A percentile compares a stretch with the other conserved stretches of the same genome.
phyloP scores from a whole-genome alignment of 2,329 filamentous ascomycete species.

The Fusarium sp. region DNA sequence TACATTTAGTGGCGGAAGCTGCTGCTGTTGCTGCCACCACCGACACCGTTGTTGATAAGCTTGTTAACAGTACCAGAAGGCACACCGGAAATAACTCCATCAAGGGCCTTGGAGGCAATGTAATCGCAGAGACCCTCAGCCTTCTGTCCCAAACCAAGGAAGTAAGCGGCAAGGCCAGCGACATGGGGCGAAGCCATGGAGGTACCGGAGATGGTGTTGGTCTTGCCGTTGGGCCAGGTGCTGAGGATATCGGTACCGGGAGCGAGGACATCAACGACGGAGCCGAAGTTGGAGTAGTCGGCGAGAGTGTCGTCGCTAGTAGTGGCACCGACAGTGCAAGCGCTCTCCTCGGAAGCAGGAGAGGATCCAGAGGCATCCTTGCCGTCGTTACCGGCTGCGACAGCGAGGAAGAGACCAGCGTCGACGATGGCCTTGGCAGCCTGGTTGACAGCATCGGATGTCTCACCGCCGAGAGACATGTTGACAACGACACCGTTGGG shows the following conservation, averaged over 20 bases:
- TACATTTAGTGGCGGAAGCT: neutral
- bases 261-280: constrained; percentile 60
- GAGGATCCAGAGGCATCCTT: constrained; percentile 55
- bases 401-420: constrained; percentile 61
- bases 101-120: constrained; percentile 25
- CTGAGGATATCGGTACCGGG: constrained; percentile 58
- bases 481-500: constrained; percentile 60
- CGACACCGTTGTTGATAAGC: constrained; percentile 33
- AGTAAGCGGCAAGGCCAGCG: constrained; percentile 54
- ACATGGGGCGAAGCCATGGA: constrained; percentile 57
- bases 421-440: constrained; percentile 58
- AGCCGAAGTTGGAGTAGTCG: constrained; percentile 63
- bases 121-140: constrained; percentile 33
- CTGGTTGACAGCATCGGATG: constrained; percentile 58
- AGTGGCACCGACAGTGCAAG: constrained; percentile 64
- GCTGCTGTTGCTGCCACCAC: constrained; percentile 6
- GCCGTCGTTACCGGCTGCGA: constrained; percentile 64
- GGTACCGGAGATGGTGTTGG: constrained; percentile 54
- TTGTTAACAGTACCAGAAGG: constrained; percentile 28
- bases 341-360: constrained; percentile 57
- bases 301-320: constrained; percentile 51
- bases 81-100: constrained; percentile 14
- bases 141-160: constrained; percentile 48
- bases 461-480: constrained; percentile 64
- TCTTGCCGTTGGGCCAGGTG: constrained; percentile 56